Conservation (phyloP, 1,284 basidiomycete genomes). For the Phylloporus sp. region DNA sequence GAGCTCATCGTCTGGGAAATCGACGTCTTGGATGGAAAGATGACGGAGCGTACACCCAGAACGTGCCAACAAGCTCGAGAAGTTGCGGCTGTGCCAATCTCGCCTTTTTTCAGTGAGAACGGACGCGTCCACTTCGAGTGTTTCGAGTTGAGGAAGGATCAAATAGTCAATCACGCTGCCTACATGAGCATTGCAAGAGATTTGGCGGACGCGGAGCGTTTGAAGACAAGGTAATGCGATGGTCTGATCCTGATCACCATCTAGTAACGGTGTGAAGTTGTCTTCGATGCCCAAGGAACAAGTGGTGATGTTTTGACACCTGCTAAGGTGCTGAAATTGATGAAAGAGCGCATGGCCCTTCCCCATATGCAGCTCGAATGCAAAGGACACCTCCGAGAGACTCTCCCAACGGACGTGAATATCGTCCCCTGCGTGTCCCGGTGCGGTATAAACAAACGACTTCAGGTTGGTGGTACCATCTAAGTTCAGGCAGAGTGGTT, state of each 20-base stretch:
- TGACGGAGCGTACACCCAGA: slow-evolving; percentile 10
- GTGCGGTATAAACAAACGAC: slow-evolving; percentile 20
- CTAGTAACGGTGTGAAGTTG: not conserved
- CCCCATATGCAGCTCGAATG: slow-evolving; percentile 8
- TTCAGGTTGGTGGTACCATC: slow-evolving; percentile 14
- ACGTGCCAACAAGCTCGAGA: slow-evolving; percentile 21
- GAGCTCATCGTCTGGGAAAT: slow-evolving; percentile 23
- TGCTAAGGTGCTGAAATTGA: slow-evolving; percentile 3
- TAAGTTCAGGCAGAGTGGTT: slow-evolving; percentile 6
- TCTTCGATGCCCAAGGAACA: slow-evolving; percentile 19
- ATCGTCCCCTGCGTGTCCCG: not conserved
- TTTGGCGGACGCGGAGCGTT: slow-evolving; percentile 21
- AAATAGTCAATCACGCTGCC: slow-evolving; percentile 13
- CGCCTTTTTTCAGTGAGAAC: not conserved
- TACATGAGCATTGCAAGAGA: not conserved
- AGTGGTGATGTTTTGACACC: slow-evolving; percentile 20
- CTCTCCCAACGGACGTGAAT: slow-evolving; percentile 12
- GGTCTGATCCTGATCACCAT: not conserved
- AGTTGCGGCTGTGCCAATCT: slow-evolving; percentile 11
- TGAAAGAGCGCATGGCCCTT: slow-evolving; percentile 1
- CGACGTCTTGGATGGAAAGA: slow-evolving; percentile 24
- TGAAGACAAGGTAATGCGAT: slow-evolving; percentile 8
- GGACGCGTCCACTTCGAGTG: slow-evolving; percentile 22
- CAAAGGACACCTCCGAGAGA: slow-evolving; percentile 19
- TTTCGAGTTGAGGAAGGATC: slow-evolving; percentile 21